phyloP scores from a whole-genome alignment of 2,329 filamentous ascomycete genomes.

The Aspergillus japonicus region DNA sequence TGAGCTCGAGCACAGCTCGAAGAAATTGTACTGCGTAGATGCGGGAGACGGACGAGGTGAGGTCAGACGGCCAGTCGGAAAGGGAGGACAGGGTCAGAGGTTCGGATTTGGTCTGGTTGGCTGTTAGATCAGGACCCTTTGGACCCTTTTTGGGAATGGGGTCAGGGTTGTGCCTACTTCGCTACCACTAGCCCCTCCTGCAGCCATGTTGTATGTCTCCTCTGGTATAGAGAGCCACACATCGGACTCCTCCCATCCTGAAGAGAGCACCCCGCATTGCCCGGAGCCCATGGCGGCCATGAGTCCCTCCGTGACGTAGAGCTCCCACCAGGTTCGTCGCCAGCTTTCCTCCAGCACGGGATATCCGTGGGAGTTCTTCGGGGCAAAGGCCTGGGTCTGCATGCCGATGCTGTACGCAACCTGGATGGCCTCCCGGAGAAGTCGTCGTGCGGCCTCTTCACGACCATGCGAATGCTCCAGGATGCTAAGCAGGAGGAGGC shows the following conservation, averaged over 20 bases:
- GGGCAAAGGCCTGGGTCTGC: conserved; percentile 60
- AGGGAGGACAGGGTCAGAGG: conserved; percentile 57
- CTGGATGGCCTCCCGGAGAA: conserved; percentile 62
- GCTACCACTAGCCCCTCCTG: neutral
- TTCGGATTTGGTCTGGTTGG: conserved; percentile 51
- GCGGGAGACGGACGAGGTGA: conserved; percentile 73
- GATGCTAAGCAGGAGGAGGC: conserved; percentile 31
- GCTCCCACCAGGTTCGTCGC: conserved; percentile 82
- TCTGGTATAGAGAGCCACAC: conserved; percentile 76
- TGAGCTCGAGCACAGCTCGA: conserved; percentile 61
- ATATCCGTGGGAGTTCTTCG: conserved; percentile 48
- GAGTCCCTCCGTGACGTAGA: conserved; percentile 74
- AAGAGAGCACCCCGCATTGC: neutral
- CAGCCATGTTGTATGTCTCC: conserved; percentile 44
- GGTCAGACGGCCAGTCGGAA: conserved; percentile 48
- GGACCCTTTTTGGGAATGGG: neutral
- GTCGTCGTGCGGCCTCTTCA: conserved; percentile 22
- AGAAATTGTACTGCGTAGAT: conserved; percentile 73
- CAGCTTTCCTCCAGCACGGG: conserved; percentile 74
- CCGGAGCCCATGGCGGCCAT: conserved; percentile 62
- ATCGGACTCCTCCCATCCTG: conserved; percentile 36
- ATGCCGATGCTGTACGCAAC: conserved; percentile 71
- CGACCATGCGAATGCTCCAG: conserved; percentile 29
- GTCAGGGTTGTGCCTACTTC: conserved; percentile 11
- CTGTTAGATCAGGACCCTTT: neutral